Evolutionary conservation across 2,329 filamentous ascomycete genomes (phyloP), one percentile per base, ranked within the genome.

Genomic region (Cylindrodendrum hubeiense): DNA sequence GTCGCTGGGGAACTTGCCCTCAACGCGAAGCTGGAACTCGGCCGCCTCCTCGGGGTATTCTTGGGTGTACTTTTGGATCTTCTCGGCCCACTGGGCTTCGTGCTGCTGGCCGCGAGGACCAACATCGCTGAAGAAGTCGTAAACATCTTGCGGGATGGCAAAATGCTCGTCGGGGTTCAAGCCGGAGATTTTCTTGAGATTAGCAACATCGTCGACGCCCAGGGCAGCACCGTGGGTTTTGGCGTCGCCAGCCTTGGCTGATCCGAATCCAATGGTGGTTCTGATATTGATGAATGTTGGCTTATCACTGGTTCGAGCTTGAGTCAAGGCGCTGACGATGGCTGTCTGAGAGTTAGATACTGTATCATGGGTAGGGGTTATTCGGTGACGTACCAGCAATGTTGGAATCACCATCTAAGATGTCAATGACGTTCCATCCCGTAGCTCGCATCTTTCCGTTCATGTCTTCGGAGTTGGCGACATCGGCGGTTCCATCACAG

Each of bases 271-370:
- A 51, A 89, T 89, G 13, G 85, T 77, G 0, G 86, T 89, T 3
- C 79, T 80, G 28, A 87, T 78, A 66, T 89, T 89, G 78, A 89
- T 84, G 65, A 89, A 89, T 0, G 81, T 83, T 0, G 86, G 86
- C 73, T 85, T 85, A 1, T 81, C 79, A 10, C 19, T 51, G 39
- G 78, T 3, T 83, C 82, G 28, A 77, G 70, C 41, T 80, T 75
- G 28, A 89, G 33, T 33, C 6, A 33, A 12, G 30, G 30, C 30
- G 30, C 12, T 12, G 6, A 12, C 12, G 30, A 33, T 33, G 12
- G 30, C n/a, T n/a, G n/a, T n/a, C 30, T 33, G 30, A 33, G 30
- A 33, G 6, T 6, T 33, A 33, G 6, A 33, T 33, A 4, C 30
- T 33, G 12, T 12, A 33, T n/a, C n/a, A n/a, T n/a, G 30, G 30